Percentiles rank a stretch among this genome's conserved stretches.
Evolutionary conservation across 1,139 yeast species (phyloP).

Genomic region (Zygotorulaspora mrakii): DNA sequence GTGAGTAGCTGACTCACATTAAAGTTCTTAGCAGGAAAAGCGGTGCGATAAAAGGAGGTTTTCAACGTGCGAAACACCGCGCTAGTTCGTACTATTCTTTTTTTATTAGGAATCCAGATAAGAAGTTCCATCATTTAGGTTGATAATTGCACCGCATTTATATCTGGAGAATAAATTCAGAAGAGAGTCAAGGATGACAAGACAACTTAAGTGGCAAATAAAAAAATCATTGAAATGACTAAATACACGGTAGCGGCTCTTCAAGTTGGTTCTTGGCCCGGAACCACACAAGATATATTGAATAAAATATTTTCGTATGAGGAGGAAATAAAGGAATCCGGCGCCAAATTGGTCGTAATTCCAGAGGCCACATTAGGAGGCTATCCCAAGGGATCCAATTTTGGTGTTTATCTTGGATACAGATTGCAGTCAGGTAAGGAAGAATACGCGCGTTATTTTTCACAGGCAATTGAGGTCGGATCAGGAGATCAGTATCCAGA

Average conservation of each 20-base stretch:
- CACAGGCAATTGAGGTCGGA: slow-evolving; percentile 18
- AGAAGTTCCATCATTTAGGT: neutral
- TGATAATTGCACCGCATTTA: neutral
- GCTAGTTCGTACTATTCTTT: neutral
- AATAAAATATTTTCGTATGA: slow-evolving; percentile 40
- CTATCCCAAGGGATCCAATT: slow-evolving; percentile 42
- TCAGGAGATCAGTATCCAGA: slow-evolving; percentile 25
- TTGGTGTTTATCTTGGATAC: slow-evolving; percentile 42
- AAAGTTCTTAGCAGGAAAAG: neutral
- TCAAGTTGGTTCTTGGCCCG: slow-evolving; percentile 39
- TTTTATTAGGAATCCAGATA: neutral
- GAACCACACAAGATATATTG: slow-evolving; percentile 38
- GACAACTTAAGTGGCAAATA: neutral
- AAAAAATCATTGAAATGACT: slow-evolving; percentile 14
- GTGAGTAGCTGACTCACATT: neutral
- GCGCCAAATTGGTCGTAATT: slow-evolving; percentile 39
- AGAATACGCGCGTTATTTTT: slow-evolving; percentile 36
- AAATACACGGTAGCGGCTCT: slow-evolving; percentile 38
- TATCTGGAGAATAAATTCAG: neutral
- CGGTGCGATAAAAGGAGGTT: neutral
- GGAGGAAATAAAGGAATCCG: slow-evolving; percentile 31
- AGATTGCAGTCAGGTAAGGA: slow-evolving; percentile 41
- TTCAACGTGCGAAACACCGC: neutral
- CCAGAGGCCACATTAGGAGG: slow-evolving; percentile 45
- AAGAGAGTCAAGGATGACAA: neutral